Percentiles rank a stretch among this genome's conserved stretches.
These are phyloP conservation scores for Petunia secreta DNA, from an alignment of 257 asterid species.

Conservation along the genomic window DNA sequence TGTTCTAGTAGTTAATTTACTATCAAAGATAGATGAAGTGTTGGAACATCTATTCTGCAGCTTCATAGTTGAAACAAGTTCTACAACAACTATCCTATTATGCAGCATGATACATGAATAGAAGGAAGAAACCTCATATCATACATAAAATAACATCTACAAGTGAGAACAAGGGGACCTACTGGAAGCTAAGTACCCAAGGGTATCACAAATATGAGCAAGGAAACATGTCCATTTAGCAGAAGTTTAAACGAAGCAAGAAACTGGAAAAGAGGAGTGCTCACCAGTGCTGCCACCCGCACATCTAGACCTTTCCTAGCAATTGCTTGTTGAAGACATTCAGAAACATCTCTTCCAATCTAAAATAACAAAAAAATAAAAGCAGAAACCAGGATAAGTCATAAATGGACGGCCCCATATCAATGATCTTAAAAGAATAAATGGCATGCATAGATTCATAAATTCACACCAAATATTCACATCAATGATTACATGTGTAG, in stretches of 20 bases:
- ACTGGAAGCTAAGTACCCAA: neutral
- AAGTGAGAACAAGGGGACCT: neutral
- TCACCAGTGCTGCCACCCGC: slow-evolving; percentile 80
- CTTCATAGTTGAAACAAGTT: neutral
- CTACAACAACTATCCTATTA: neutral
- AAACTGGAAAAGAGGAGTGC: slow-evolving; percentile 29
- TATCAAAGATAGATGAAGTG: neutral
- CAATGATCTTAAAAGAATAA: neutral
- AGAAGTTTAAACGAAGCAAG: neutral
- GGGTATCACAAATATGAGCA: slow-evolving; percentile 7
- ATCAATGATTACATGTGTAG: neutral
- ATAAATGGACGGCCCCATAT: neutral
- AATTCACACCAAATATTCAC: neutral
- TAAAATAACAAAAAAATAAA: slow-evolving; percentile 32
- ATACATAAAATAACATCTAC: neutral
- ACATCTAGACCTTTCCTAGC: slow-evolving; percentile 65
- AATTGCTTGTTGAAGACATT: slow-evolving; percentile 69
- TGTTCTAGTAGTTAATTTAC: neutral
- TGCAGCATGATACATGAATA: neutral
- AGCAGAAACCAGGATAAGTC: neutral
- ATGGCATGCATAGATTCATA: neutral
- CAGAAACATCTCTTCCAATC: slow-evolving; percentile 79
- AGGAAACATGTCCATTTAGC: slow-evolving; percentile 6
- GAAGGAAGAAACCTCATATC: neutral
- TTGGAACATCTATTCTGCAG: neutral